Evolutionary conservation across 768 basidiomycete genomes (phyloP), one percentile per base, ranked within the genome.

Genomic region (Xerocomus brunneocitrinus): DNA sequence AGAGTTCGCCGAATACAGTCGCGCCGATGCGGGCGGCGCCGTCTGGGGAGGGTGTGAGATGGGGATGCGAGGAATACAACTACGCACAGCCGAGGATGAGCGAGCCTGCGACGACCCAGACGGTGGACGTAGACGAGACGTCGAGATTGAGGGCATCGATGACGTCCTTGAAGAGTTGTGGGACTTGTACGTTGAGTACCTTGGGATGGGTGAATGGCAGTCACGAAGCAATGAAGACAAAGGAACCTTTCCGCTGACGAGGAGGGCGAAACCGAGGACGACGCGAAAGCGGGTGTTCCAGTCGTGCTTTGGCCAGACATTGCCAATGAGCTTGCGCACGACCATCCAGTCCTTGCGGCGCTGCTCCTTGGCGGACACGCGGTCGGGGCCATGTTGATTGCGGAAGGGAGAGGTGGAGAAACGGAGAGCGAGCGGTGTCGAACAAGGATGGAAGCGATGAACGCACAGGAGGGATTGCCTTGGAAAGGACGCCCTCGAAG

Each of bases 161-260:
- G 40, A 99, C 81, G 27, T 78, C 71, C 71, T 98, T 98, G 81
- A 99, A 99, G 56, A 98, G 74, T 59, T 91, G 81, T 0, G 97
- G 97, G n/a, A 99, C 95, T 78, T 98, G 95, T 1, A 99, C 97
- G 67, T 98, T 99, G 52, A 98, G 73, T 41, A 97, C 72, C 93
- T 94, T 51, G 41, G 4, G 13, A 12, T n/a, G 4, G 7, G 25
- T 63, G 49, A 56, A 9, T 24, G 38, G 8, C 16, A 45, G 22
- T 43, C 10, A 12, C 24, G 36, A 9, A 3, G 39, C 6, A 24
- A 41, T 27, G 19, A 31, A 16, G 24, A 47, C 2, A 10, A 54
- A 30, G 78, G 51, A 49, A 94, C 91, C 81, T 99, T 99, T 48
- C 91, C 93, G 14, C 79, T 74, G 42, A 98, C 77, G 41, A 98